Base-by-base conservation (phyloP, 1,139 yeast species). In the Scheffersomyces titani region DNA sequence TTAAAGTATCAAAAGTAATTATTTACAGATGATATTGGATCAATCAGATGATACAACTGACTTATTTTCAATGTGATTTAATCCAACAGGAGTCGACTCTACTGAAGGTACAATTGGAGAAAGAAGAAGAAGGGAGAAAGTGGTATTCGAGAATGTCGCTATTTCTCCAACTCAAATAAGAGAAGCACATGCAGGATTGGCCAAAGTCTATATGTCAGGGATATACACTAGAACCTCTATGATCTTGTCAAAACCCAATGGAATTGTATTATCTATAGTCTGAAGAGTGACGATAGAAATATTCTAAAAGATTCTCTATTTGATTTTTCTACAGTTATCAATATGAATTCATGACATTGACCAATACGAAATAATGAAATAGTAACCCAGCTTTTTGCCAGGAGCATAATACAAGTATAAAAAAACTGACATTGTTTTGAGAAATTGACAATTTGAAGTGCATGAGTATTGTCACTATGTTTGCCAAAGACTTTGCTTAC, bases 51-150 rank as follows among this genome's bases (percentile, higher is more conserved):
- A 36, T 19, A 46, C 22, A 36, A 46, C 51, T 44, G 47, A 50
- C 24, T 51, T 44, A 19, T 9, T 50, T 50, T 24, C 36, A 16
- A 30, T 30, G 40, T 30, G 13, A 30, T 30, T 30, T 13, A 30
- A 30, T 30, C 40, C 40, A 49, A 54, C 73, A 73, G 77, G 77
- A 73, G 77, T 65, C 67, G 61, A 69, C 78, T 74, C 78, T 69
- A 74, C 78, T 70, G 75, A 54, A 57, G 48, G 44, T 36, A 50
- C 18, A 9, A 50, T 40, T 24, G 47, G 40, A 30, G 40, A 6
- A 30, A 30, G 40, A 30, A 30, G 40, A 9, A 30, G 7, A 4
- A 24, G 30, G 40, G 40, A 9, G 13, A 30, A 5, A 30, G 9
- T 30, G 40, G 13, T 11, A 9, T 30, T 30, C 40, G 13, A 11